These are phyloP conservation scores for Ustilago crameri DNA, from an alignment of 1,284 basidiomycete species.

Conservation along the genomic window DNA sequence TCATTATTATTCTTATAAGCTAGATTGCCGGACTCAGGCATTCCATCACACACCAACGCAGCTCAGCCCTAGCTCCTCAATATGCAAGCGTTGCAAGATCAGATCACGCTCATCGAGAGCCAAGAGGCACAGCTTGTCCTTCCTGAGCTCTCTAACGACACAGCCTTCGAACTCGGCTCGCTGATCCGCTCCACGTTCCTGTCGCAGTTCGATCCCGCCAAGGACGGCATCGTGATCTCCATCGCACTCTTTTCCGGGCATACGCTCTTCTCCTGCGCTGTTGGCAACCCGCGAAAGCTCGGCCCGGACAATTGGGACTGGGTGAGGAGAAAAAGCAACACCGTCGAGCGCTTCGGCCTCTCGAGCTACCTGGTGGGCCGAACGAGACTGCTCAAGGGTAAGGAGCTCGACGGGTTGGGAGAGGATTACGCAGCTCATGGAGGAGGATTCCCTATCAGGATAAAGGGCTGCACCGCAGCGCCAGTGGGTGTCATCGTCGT, in stretches of 20 bases:
- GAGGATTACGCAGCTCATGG: conserved; percentile 53
- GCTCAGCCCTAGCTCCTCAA: neutral
- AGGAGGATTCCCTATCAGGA: conserved; percentile 44
- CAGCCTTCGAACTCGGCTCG: conserved; percentile 40
- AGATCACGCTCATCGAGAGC: conserved; percentile 18
- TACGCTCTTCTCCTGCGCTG: conserved; percentile 41
- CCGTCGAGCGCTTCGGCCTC: conserved; percentile 38
- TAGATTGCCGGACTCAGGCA: neutral
- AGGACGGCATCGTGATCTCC: conserved; percentile 46
- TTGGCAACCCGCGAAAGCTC: conserved; percentile 35
- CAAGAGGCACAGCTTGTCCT: conserved; percentile 33
- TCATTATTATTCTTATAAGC: no score
- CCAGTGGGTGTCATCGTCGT: conserved; percentile 47
- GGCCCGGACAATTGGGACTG: conserved; percentile 52
- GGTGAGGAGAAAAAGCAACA: conserved; percentile 47
- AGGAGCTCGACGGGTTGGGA: conserved; percentile 46
- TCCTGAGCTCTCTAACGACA: conserved; percentile 24
- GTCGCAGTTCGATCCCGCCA: conserved; percentile 6
- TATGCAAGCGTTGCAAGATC: neutral
- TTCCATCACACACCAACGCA: neutral
- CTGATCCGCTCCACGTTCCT: conserved; percentile 39
- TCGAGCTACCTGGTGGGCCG: conserved; percentile 47
- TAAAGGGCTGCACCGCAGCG: conserved; percentile 17
- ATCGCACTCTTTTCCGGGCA: conserved; percentile 49
- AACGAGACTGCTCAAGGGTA: conserved; percentile 29